phyloP scores from a whole-genome alignment of 2,329 filamentous ascomycete species.

The Botrytis sinoallii region DNA sequence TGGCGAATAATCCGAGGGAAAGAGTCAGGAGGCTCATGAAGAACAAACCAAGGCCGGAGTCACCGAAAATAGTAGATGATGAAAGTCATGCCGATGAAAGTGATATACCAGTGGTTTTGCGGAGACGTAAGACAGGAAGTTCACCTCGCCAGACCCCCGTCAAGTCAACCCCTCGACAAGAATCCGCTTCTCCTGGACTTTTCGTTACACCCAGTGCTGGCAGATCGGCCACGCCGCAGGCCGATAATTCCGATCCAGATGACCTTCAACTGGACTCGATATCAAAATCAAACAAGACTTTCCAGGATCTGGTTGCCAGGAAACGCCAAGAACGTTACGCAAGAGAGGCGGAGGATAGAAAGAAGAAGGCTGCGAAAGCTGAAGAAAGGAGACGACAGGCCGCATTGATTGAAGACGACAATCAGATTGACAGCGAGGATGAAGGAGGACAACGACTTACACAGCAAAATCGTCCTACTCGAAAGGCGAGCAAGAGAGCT shows the following conservation, averaged over 20 bases:
- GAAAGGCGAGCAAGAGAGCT: conserved; percentile 92
- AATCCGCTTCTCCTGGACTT: conserved; percentile 37
- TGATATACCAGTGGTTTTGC: conserved; percentile 27
- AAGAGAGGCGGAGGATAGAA: conserved; percentile 58
- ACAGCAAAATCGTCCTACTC: conserved; percentile 64
- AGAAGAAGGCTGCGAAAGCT: conserved; percentile 39
- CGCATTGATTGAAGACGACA: conserved; percentile 53
- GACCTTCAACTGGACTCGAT: conserved; percentile 45
- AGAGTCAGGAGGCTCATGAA: conserved; percentile 46
- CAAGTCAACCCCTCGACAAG: conserved; percentile 24
- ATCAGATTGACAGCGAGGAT: conserved; percentile 55
- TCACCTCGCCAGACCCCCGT: conserved; percentile 27
- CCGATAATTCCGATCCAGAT: conserved; percentile 34
- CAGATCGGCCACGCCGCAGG: conserved; percentile 34
- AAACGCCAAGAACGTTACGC: conserved; percentile 70
- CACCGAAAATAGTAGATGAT: conserved; percentile 36
- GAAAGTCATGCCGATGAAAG: conserved; percentile 38
- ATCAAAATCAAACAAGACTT: conserved; percentile 54
- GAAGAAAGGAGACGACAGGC: conserved; percentile 44
- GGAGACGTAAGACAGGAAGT: conserved; percentile 33
- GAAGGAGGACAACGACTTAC: conserved; percentile 64
- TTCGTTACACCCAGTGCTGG: conserved; percentile 42
- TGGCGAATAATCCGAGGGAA: conserved; percentile 39
- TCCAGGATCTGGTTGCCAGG: conserved; percentile 68
- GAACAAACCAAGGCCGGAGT: conserved; percentile 30